These are phyloP conservation scores for Phaffia tasmanica DNA, from an alignment of 768 basidiomycete genomes.

Conservation along the genomic window DNA sequence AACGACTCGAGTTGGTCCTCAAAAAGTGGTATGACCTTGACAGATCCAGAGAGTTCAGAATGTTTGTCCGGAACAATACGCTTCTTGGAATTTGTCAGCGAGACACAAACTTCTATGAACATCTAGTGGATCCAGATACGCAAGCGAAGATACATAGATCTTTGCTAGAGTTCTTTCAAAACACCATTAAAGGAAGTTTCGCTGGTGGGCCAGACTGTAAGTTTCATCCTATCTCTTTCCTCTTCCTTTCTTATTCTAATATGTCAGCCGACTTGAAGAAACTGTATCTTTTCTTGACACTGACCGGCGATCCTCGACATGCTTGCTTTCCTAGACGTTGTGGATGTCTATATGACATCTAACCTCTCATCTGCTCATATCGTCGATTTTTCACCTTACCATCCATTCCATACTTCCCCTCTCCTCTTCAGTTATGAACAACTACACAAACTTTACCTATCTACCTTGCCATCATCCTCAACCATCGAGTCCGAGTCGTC, in stretches of 20 bases:
- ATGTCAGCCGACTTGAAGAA: background rate
- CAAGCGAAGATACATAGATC: slow-evolving; percentile 47
- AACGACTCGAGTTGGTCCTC: slow-evolving; percentile 59
- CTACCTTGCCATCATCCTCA: slow-evolving; percentile 11
- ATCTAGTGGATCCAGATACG: slow-evolving; percentile 55
- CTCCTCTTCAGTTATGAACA: slow-evolving; percentile 71
- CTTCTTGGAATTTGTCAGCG: slow-evolving; percentile 76
- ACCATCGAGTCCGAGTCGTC: slow-evolving; percentile 12
- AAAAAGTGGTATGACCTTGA: slow-evolving; percentile 85
- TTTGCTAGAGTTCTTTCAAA: slow-evolving; percentile 56
- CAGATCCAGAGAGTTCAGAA: slow-evolving; percentile 70
- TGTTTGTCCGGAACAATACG: slow-evolving; percentile 65
- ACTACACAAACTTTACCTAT: slow-evolving; percentile 42
- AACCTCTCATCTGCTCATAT: slow-evolving; percentile 65
- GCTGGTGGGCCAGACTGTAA: slow-evolving; percentile 53
- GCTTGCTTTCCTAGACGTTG: slow-evolving; percentile 50
- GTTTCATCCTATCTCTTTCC: slow-evolving; percentile 31
- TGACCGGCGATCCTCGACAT: background rate
- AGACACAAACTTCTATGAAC: slow-evolving; percentile 79
- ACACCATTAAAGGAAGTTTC: slow-evolving; percentile 54
- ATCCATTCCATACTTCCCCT: slow-evolving; percentile 64
- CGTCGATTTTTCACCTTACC: slow-evolving; percentile 84
- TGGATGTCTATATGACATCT: slow-evolving; percentile 78
- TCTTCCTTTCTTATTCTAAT: background rate
- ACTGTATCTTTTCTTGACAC: background rate